These are phyloP conservation scores for Botryotinia narcissicola DNA, from an alignment of 2,329 filamentous ascomycete species.

Conservation along the genomic window DNA sequence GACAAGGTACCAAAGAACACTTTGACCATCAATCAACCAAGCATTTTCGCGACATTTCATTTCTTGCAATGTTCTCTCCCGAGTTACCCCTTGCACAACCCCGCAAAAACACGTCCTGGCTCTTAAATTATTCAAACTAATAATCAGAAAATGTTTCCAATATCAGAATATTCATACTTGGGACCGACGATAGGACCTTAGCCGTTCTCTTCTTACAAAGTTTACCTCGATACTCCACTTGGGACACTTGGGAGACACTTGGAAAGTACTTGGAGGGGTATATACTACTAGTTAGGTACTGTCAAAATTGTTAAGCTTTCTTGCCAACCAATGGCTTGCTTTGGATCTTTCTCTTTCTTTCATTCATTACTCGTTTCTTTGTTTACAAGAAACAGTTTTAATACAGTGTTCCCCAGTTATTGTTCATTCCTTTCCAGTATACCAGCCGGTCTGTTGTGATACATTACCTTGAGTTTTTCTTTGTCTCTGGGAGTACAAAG, in stretches of 20 bases:
- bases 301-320: background rate
- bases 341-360: background rate
- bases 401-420: background rate
- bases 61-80: background rate
- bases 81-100: slow-evolving; percentile 6
- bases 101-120: slow-evolving; percentile 5
- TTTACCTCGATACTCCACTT: background rate
- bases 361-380: background rate
- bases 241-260: background rate
- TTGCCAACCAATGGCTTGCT: slow-evolving; percentile 3
- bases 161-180: slow-evolving; percentile 13
- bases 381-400: slow-evolving; percentile 13
- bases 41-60: slow-evolving; percentile 1
- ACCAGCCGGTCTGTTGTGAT: background rate
- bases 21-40: slow-evolving; percentile 15
- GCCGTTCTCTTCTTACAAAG: slow-evolving; percentile 6
- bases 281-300: background rate
- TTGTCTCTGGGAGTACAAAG: slow-evolving; percentile 16
- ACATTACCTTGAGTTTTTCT: background rate
- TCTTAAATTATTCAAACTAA: background rate
- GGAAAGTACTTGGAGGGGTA: background rate
- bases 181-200: slow-evolving; percentile 5
- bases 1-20: background rate
- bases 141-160: slow-evolving; percentile 7
- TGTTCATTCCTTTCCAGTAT: background rate